Base-by-base conservation (phyloP, 106 monocot species). In the Platanthera guangdongensis region DNA sequence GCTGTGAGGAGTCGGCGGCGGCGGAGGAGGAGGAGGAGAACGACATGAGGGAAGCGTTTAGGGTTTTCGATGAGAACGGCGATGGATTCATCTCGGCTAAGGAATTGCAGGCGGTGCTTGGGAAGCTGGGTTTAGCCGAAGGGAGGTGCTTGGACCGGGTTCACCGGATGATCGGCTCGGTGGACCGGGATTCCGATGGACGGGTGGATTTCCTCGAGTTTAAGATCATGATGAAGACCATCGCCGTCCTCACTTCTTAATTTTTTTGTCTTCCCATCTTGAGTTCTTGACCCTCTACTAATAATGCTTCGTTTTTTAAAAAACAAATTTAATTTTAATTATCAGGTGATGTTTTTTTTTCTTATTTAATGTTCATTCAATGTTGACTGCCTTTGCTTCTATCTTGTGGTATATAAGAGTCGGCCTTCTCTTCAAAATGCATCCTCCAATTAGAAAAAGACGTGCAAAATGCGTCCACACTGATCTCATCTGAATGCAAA, bases 21-120 rank as follows among this genome's bases (percentile, higher is more conserved):
- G 60, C 7, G 57, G 57, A n/a, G n/a, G 73, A 9, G 51, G 77
- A 73, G 65, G 83, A 75, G 51, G 81, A 85, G 52, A 67, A 39
- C 50, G 93, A 90, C 51, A 81, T 93, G 87, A 75, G 28, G 77
- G 79, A 90, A 85, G 92, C 92, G 48, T 92, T 92, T 74, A 45
- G 54, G 76, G 92, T 92, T 72, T 92, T 92, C 77, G 92, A 92
- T 63, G 89, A 82, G 78, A 83, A 92, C 73, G 85, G 89, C 0
- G 89, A 92, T 62, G 92, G 92, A 8, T 87, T 81, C 71, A 89
- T 92, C 62, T 87, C 92, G 32, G 90, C 93, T 14, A 75, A 75
- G 59, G 93, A 93, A 82, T 71, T 93, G 78, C 87, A 87, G 52
- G 77, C 46, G 39, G 90, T 94, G 83, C 85, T 94, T 14, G 53